Evolutionary conservation across 2,329 filamentous ascomycete genomes (phyloP), one percentile per base, ranked within the genome.

Genomic region (Scedosporium boydii): DNA sequence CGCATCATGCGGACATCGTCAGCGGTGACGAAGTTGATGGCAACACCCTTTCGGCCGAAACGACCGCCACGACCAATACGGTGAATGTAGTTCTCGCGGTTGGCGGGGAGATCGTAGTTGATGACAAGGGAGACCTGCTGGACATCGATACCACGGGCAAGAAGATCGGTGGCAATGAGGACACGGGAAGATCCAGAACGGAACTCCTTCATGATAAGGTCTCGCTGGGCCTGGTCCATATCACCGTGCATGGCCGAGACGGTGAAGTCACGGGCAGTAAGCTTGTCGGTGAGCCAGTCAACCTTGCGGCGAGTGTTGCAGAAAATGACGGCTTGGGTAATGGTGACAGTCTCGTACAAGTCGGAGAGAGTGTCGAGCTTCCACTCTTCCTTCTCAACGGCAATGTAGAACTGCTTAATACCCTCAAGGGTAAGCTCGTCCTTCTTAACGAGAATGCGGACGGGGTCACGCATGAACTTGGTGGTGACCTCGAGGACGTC

Each of bases 161-260:
- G 85, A 67, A 99, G 86, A 76, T 99, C 95, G 68, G 95, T 99
- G 78, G 95, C 92, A 74, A 99, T 99, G 74, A 99, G 85, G 70
- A 99, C 95, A 89, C 95, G 93, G 68, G 93, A 97, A 76, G 93
- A 97, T 69, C 95, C 95, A 70, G 93, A 96, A 74, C 95, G 92
- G 90, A 99, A 99, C 84, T 99, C 95, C 87, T 99, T 96, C 95
- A 99, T 99, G 80, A 99, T 99, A 75, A 96, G 85, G 79, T 98
- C 95, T 87, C 95, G 93, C 85, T 98, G 92, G 73, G 81, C 82
- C 83, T 97, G 93, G 79, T 96, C 92, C 95, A 99, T 99, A 76
- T 99, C 95, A 77, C 95, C 95, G 85, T 99, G 95, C 95, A 99
- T 98, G 80, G 93, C 93, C 46, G 93, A 97, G 77, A 99, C 95